These are phyloP conservation scores for Rhizopogon vesiculosus DNA, from an alignment of 768 basidiomycete genomes.

Conservation along the genomic window DNA sequence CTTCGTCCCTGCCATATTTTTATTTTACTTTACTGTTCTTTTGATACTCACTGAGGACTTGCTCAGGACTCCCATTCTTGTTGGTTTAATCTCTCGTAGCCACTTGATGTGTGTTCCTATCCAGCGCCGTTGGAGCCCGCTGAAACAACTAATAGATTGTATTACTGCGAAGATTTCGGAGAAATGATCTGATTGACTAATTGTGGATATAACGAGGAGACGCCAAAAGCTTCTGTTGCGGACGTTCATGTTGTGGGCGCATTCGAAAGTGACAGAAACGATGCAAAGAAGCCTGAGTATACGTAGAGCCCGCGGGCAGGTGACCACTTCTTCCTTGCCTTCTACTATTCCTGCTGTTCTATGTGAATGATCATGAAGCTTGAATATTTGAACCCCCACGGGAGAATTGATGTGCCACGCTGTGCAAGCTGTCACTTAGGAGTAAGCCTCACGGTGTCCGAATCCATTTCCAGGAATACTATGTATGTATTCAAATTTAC, in stretches of 20 bases:
- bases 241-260: not conserved
- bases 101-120: not conserved
- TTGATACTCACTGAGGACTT: not conserved
- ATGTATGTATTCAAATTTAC: not conserved
- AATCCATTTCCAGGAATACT: not conserved
- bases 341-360: not conserved
- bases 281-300: not conserved
- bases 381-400: too few species aligned
- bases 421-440: too few species aligned
- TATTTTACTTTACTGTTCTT: constrained; percentile 2
- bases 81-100: not conserved
- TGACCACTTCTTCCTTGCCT: not conserved
- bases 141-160: not conserved
- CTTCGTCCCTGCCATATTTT: not conserved
- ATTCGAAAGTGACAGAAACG: not conserved
- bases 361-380: too few species aligned
- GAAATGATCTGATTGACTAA: too few species aligned
- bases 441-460: too few species aligned
- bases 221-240: not conserved
- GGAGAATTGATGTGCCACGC: too few species aligned
- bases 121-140: not conserved
- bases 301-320: not conserved
- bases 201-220: not conserved
- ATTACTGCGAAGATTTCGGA: not conserved
- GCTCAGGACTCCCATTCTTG: not conserved